Conservation (phyloP, 805 yeast species). For the Maudiozyma barnettii region DNA sequence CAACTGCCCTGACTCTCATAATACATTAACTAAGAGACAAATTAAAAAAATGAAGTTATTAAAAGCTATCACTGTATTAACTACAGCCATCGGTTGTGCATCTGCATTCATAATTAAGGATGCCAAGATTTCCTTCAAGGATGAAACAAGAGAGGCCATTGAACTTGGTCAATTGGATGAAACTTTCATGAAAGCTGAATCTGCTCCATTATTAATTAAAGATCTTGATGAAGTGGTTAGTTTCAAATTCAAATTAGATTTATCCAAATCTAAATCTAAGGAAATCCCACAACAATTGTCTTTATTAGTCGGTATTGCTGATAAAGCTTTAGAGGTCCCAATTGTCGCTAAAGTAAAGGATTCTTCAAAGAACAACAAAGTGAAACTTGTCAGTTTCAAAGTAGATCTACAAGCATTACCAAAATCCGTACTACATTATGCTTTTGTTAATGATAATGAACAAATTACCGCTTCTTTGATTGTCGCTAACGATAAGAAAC, state of each 20-base stretch:
- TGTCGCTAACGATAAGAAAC: constrained; percentile 8
- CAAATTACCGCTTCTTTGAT: constrained; percentile 15
- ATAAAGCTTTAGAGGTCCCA: constrained; percentile 16
- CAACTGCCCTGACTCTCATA: no score
- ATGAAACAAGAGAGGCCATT: neutral
- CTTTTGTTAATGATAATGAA: constrained; percentile 6
- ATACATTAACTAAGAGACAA: neutral
- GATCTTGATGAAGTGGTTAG: constrained; percentile 12
- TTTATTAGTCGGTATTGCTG: constrained; percentile 22
- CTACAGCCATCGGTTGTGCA: constrained; percentile 1
- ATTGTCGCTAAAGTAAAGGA: constrained; percentile 14
- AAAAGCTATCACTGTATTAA: constrained; percentile 1
- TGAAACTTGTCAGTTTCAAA: constrained; percentile 7
- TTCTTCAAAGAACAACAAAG: constrained; percentile 6
- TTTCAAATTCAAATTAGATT: constrained; percentile 13
- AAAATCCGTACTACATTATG: constrained; percentile 15
- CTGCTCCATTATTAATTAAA: constrained; percentile 9
- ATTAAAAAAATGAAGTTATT: constrained; percentile 1
- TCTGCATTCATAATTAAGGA: constrained; percentile 6
- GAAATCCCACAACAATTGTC: constrained; percentile 15
- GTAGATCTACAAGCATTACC: constrained; percentile 13
- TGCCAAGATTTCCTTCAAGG: constrained; percentile 2
- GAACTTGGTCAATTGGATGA: constrained; percentile 7
- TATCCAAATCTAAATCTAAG: neutral
- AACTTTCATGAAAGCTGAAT: constrained; percentile 1